Base-by-base conservation (phyloP, 2,329 filamentous ascomycete genomes). In the Colletotrichum costaricense region DNA sequence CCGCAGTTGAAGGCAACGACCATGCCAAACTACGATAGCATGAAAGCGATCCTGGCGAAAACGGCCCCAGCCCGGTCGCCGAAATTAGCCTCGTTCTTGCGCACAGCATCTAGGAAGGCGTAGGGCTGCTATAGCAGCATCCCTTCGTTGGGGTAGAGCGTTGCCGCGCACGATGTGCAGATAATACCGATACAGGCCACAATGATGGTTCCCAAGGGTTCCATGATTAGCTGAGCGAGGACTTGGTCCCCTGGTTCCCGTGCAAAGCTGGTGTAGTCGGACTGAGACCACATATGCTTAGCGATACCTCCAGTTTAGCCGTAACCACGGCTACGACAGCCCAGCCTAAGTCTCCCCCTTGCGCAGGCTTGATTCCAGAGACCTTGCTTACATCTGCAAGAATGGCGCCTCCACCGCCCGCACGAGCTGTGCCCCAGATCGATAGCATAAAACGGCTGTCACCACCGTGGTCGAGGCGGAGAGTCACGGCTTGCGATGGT, bases 391-490 rank as follows among this genome's bases (percentile, higher is more conserved):
- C 69, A 22, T 77, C 75, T 0, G 68, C 55, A 3, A 78, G 69
- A 4, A 78, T 70, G 7, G 63, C 68, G 2, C 78, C 75, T 3
- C 74, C 75, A 24, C 74, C 76, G 26, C 65, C 42, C 74, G 78
- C 57, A 64, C 79, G 57, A 77, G 81, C 74, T 75, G 78, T 56
- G 69, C 77, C 64, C 77, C 77, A 76, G 71, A 79, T 64, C 73
- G 80, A 54, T 52, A 75, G 63, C 78, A 80, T 42, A 76, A 81
- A 76, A 81, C 28, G 75, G 76, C 71, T 1, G 74, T 73, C 16
- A 72, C 69, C 19, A 77, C 72, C 0, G 63, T 75, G 8, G 65
- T 66, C 1, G 73, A 76, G 2, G 73, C 71, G n/a, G 72, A 22
- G 22, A 76, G 68, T 54, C 76, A 78, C 9, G 75, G 75, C 35